Evolutionary conservation across 441 rosid genomes (phyloP).

Genomic region (Arabidopsis hybrid): DNA sequence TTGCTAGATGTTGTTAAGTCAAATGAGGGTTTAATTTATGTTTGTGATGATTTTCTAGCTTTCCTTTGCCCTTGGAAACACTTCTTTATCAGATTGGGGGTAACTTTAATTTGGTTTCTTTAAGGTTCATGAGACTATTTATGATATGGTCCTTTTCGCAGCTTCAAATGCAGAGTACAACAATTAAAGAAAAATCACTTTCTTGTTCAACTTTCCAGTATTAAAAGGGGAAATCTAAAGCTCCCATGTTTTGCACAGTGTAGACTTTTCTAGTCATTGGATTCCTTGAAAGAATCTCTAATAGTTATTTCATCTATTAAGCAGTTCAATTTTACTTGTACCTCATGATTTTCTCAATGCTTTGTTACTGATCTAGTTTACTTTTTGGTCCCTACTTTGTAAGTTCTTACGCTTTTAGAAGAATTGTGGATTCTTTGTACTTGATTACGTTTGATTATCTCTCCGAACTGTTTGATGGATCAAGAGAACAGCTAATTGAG

Average conservation of each 20-base stretch:
- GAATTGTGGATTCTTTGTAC: conserved; percentile 13
- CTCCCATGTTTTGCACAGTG: conserved; percentile 23
- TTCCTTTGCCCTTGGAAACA: not conserved
- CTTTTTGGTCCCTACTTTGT: conserved; percentile 31
- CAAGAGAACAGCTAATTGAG: not conserved
- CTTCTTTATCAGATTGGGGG: not conserved
- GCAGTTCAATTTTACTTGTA: conserved; percentile 11
- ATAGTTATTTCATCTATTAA: conserved; percentile 29
- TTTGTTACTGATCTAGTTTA: conserved; percentile 24
- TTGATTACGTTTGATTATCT: conserved; percentile 29
- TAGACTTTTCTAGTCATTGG: conserved; percentile 28
- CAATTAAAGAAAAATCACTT: not conserved
- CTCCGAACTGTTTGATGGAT: conserved; percentile 26
- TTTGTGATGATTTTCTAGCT: not conserved
- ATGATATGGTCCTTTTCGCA: conserved; percentile 16
- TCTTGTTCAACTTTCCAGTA: conserved; percentile 25
- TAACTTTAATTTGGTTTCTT: conserved; percentile 26
- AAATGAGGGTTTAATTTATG: not conserved
- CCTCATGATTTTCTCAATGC: conserved; percentile 27
- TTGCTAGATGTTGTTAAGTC: not conserved
- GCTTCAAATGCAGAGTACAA: conserved; percentile 26
- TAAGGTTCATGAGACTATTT: conserved; percentile 25
- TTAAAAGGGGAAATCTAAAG: conserved; percentile 31
- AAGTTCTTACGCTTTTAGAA: conserved; percentile 20
- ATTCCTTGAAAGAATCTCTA: conserved; percentile 37